Percentiles rank a stretch among this genome's conserved stretches.
Evolutionary conservation across 306 rosid species (phyloP).

Genomic region (Canavalia ensiformis): DNA sequence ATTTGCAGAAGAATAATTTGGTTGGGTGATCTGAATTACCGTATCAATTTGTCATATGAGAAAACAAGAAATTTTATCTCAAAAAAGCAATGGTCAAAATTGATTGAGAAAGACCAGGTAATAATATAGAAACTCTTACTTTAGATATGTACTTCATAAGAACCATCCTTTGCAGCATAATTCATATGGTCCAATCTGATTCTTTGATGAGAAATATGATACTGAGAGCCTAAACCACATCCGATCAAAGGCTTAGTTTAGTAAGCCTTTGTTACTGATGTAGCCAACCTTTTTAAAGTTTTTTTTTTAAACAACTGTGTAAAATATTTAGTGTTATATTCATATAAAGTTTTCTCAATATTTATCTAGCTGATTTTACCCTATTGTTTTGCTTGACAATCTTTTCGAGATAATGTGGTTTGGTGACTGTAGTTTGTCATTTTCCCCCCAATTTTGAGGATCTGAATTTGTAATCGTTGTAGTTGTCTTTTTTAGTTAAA

Average conservation of each 20-base stretch:
- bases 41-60: constrained; percentile 78
- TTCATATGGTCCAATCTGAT: constrained; percentile 31
- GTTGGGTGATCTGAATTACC: constrained; percentile 95
- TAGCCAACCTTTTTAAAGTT: background rate
- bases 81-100: constrained; percentile 73
- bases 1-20: constrained; percentile 85
- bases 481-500: background rate
- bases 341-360: background rate
- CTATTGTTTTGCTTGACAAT: background rate
- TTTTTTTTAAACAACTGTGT: background rate
- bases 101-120: constrained; percentile 92
- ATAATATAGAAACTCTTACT: constrained; percentile 2
- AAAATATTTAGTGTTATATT: background rate
- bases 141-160: constrained; percentile 17
- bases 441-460: background rate
- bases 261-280: background rate
- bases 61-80: constrained; percentile 76
- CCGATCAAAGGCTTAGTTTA: background rate
- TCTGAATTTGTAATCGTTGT: background rate
- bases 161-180: constrained; percentile 5
- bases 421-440: background rate
- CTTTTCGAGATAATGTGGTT: background rate
- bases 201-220: constrained; percentile 53
- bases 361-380: background rate
- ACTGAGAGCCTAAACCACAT: background rate